Conservation (phyloP, 2,329 filamentous ascomycete genomes). For the Trichophyton schoenleinii region DNA sequence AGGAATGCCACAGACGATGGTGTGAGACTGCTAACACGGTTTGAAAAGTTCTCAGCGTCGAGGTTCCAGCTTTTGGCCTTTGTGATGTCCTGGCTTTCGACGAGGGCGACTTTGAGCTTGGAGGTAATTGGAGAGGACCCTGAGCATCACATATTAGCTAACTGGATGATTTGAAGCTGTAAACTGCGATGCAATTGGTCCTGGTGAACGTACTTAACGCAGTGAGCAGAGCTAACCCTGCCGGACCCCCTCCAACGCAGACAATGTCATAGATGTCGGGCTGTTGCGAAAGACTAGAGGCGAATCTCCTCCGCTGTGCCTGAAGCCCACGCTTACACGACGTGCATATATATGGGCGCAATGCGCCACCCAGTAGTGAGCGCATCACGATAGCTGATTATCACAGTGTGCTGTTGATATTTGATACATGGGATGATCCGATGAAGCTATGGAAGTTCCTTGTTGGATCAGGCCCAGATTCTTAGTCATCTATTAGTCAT, state of each 20-base stretch:
- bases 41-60: conserved; percentile 62
- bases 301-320: conserved; percentile 21
- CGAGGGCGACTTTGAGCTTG: conserved; percentile 68
- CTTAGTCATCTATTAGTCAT: not conserved
- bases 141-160: conserved; percentile 26
- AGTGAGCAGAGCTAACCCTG: conserved; percentile 69
- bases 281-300: conserved; percentile 23
- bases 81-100: conserved; percentile 77
- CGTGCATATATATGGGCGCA: conserved; percentile 30
- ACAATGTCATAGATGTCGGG: conserved; percentile 86
- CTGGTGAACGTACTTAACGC: conserved; percentile 51
- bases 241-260: conserved; percentile 79
- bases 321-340: conserved; percentile 25
- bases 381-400: conserved; percentile 19
- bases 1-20: conserved; percentile 77
- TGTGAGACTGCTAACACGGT: conserved; percentile 90
- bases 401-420: not conserved
- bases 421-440: not conserved
- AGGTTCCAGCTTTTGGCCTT: conserved; percentile 56
- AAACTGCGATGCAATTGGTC: not conserved
- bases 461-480: not conserved
- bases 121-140: conserved; percentile 64
- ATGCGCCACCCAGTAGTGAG: conserved; percentile 19
- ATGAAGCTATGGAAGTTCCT: not conserved
- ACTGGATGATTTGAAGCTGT: not conserved